Evolutionary conservation across 202 grass and related monocot species (phyloP).

Genomic region (Miscanthus sacchariflorus): DNA sequence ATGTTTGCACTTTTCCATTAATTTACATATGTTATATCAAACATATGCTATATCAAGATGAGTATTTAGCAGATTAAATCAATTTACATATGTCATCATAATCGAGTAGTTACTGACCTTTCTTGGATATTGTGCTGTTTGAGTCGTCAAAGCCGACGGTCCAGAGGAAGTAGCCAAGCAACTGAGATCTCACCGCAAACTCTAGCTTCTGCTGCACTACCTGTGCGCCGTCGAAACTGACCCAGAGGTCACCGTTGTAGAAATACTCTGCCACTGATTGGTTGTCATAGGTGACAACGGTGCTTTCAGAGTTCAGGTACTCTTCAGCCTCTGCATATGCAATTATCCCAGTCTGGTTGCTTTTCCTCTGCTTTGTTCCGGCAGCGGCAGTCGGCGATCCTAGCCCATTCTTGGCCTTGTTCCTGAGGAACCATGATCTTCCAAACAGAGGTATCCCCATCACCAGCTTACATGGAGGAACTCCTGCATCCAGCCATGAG

Average conservation of each 20-base stretch:
- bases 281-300: constrained; percentile 50
- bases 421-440: constrained; percentile 77
- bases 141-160: constrained; percentile 71
- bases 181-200: constrained; percentile 53
- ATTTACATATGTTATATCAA: background rate
- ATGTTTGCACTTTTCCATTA: background rate
- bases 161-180: constrained; percentile 88
- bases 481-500: constrained; percentile 78
- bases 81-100: constrained; percentile 4
- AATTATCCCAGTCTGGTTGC: constrained; percentile 71
- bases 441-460: constrained; percentile 76
- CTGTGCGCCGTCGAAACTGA: constrained; percentile 63
- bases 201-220: constrained; percentile 65
- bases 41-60: background rate
- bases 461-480: constrained; percentile 74
- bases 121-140: constrained; percentile 58
- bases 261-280: constrained; percentile 65
- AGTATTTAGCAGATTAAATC: no score
- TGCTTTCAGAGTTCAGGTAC: constrained; percentile 37
- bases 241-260: constrained; percentile 63
- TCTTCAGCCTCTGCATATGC: constrained; percentile 68
- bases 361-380: constrained; percentile 74
- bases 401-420: constrained; percentile 73
- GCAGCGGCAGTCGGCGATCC: constrained; percentile 61
- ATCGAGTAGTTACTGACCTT: constrained; percentile 53